Percentiles rank a stretch among this genome's conserved stretches.
Evolutionary conservation across 768 basidiomycete species (phyloP).

Genomic region (Rhizopogon vesiculosus): DNA sequence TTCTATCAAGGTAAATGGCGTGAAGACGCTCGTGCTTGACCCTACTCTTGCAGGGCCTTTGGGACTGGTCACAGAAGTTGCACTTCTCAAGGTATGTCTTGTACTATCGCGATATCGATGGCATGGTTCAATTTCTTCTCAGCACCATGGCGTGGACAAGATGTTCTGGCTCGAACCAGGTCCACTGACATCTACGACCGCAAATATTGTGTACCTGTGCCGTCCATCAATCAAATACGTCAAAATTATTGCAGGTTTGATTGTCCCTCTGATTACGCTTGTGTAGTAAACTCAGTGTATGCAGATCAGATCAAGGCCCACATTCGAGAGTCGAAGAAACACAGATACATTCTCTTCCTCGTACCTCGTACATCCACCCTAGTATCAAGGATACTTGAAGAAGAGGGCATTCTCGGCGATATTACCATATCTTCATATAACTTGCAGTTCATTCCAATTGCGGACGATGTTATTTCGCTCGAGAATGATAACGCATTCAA

Average conservation of each 20-base stretch:
- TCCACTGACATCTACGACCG: constrained; percentile 73
- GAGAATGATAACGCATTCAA: constrained; percentile 83
- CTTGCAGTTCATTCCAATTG: constrained; percentile 90
- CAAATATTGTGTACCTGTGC: constrained; percentile 91
- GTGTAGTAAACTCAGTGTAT: constrained; percentile 21
- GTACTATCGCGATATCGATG: neutral
- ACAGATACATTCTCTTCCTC: constrained; percentile 82
- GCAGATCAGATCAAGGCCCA: constrained; percentile 91
- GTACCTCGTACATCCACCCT: constrained; percentile 87
- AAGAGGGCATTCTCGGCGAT: constrained; percentile 98
- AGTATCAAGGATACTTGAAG: constrained; percentile 82
- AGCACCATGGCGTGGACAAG: constrained; percentile 99
- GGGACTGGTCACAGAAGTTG: constrained; percentile 92
- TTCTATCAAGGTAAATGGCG: constrained; percentile 69
- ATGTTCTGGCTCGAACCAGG: constrained; percentile 99
- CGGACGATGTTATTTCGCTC: constrained; percentile 88
- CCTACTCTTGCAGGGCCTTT: constrained; percentile 84
- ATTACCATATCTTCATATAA: constrained; percentile 83
- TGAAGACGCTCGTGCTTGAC: constrained; percentile 96
- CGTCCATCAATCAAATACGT: constrained; percentile 81
- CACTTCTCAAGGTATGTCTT: constrained; percentile 74
- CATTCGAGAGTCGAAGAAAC: constrained; percentile 62
- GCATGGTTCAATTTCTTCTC: constrained; percentile 6
- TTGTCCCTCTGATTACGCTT: constrained; percentile 1
- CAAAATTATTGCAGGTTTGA: constrained; percentile 87